Evolutionary conservation across 352 stramenopile species (phyloP).

Genomic region (Globisporangium uncinulatum): DNA sequence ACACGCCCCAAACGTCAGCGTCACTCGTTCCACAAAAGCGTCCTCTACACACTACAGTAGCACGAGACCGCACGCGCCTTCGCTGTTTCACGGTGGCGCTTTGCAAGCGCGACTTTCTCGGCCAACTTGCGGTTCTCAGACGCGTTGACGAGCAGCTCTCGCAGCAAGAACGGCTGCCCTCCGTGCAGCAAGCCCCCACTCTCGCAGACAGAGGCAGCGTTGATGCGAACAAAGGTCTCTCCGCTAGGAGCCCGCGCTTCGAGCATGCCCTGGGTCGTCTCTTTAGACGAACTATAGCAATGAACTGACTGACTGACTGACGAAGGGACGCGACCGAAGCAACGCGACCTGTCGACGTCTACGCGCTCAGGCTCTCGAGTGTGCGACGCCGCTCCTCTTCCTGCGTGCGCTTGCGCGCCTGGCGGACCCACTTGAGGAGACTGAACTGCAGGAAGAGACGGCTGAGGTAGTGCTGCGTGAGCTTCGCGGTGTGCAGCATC

Average conservation of each 20-base stretch:
- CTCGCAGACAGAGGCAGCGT: slow-evolving; percentile 12
- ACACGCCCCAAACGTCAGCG: not conserved
- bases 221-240: slow-evolving; percentile 40
- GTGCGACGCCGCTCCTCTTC: slow-evolving; percentile 21
- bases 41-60: too few species aligned
- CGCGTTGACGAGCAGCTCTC: slow-evolving; percentile 16
- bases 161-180: slow-evolving; percentile 24
- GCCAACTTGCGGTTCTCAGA: not conserved
- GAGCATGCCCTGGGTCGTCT: not conserved
- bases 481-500: slow-evolving; percentile 56
- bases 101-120: slow-evolving; percentile 20
- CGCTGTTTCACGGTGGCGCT: slow-evolving; percentile 13
- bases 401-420: slow-evolving; percentile 32
- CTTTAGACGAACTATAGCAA: not conserved
- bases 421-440: slow-evolving; percentile 50
- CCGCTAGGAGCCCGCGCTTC: slow-evolving; percentile 19
- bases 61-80: slow-evolving; percentile 8
- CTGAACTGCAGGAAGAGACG: slow-evolving; percentile 54
- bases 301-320: not conserved
- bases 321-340: not conserved
- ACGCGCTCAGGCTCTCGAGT: slow-evolving; percentile 15
- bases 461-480: slow-evolving; percentile 69
- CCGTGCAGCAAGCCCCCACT: slow-evolving; percentile 21
- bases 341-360: not conserved
- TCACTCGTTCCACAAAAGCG: not conserved